These are phyloP conservation scores for Acer negundo DNA, from an alignment of 345 rosid species.

Conservation along the genomic window DNA sequence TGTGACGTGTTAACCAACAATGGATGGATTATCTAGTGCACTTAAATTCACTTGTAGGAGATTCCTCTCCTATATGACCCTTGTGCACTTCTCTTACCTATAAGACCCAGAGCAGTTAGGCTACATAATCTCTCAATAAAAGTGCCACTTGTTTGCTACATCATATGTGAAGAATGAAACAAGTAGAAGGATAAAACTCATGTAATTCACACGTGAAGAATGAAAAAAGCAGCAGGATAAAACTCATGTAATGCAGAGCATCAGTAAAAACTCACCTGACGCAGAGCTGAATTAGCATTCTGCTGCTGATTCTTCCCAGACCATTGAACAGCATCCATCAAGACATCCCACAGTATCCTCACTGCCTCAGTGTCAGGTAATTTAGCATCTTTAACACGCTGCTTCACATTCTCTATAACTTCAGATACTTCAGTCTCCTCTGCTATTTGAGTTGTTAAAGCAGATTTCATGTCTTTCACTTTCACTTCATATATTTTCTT, in stretches of 20 bases:
- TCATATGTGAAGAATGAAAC: neutral
- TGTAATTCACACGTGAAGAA: neutral
- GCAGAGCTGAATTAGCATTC: slow-evolving; percentile 81
- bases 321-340: slow-evolving; percentile 99
- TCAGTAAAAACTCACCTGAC: slow-evolving; percentile 54
- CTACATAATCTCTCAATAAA: neutral
- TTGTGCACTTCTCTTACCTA: too few relatives aligned
- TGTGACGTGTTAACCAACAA: neutral
- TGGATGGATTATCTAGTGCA: neutral
- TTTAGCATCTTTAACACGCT: slow-evolving; percentile 77
- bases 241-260: neutral
- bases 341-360: slow-evolving; percentile 85
- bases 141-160: neutral
- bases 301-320: slow-evolving; percentile 99
- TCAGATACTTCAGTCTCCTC: slow-evolving; percentile 75
- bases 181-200: neutral
- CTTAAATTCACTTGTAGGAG: neutral
- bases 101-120: neutral
- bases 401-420: slow-evolving; percentile 83
- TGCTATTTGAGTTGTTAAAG: slow-evolving; percentile 75
- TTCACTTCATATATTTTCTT: slow-evolving; percentile 92
- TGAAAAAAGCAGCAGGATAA: neutral
- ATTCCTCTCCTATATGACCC: too few relatives aligned
- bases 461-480: slow-evolving; percentile 83
- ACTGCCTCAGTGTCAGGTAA: slow-evolving; percentile 78